Evolutionary conservation across 768 basidiomycete genomes (phyloP), one percentile per base, ranked within the genome.

Genomic region (Lactarius trivialis): DNA sequence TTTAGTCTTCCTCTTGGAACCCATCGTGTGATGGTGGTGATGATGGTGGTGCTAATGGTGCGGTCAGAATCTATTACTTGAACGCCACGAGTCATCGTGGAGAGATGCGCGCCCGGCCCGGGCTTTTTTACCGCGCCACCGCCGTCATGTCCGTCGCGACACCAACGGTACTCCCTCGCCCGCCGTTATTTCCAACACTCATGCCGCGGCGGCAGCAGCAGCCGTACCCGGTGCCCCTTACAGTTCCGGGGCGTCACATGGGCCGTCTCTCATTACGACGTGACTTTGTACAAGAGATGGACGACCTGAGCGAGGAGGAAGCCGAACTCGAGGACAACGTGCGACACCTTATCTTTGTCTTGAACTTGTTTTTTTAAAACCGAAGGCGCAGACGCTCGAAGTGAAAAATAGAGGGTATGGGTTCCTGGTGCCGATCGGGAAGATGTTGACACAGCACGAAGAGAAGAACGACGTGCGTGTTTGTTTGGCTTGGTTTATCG

Each of bases 271-370:
- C 84, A 67, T 78, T 80, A 34, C 77, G 80, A 45, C 82, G 91
- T 26, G 86, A 92, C 71, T 71, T 91, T 33, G 80, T 82, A 63
- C 81, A 83, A 43, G 89, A 93, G 71, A 86, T 89, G 79, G 88
- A 90, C 53, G 89, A 93, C 68, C 73, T 93, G 63, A 91, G 88
- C 61, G 91, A 92, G 60, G 91, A 92, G 71, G 91, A 92, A 73
- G 82, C 78, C 56, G 88, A 91, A 67, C 70, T 92, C n/a, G 90
- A 92, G 61, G 87, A 88, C 49, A 77, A 83, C 66, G 90, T 88
- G 69, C 65, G 82, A 75, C 36, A 15, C 34, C 33, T 34, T 14
- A 43, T 26, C 39, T 7, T 53, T 1, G 1, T 39, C 9, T 58
- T 33, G 51, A 60, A 37, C n/a, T n/a, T n/a, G n/a, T n/a, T n/a